Conservation (phyloP, 306 rosid genomes). For the Comarum palustre region DNA sequence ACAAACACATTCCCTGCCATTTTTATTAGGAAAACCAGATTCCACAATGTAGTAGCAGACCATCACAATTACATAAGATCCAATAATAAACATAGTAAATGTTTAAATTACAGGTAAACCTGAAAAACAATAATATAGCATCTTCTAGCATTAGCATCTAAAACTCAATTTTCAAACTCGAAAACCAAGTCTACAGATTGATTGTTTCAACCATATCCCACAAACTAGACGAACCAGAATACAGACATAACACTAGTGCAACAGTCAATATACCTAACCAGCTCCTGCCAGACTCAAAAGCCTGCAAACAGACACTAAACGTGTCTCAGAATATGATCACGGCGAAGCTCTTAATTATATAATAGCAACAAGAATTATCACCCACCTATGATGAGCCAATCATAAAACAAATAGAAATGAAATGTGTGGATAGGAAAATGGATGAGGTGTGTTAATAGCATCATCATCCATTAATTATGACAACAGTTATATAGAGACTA, state of each 20-base stretch:
- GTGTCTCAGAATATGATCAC: background rate
- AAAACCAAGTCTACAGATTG: constrained; percentile 21
- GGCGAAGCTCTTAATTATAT: background rate
- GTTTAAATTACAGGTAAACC: background rate
- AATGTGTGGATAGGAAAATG: no score
- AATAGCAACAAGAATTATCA: background rate
- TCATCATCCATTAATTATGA: no score
- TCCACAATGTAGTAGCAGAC: background rate
- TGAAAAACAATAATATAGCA: background rate
- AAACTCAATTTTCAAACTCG: constrained; percentile 13
- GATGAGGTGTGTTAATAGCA: no score
- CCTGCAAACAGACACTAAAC: background rate
- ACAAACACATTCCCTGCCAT: background rate
- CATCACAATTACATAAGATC: constrained; percentile 1
- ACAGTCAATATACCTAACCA: background rate
- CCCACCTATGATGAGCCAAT: no score
- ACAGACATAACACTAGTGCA: constrained; percentile 14
- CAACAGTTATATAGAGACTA: no score
- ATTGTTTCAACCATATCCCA: constrained; percentile 1
- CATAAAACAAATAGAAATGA: no score
- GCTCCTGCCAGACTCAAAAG: background rate
- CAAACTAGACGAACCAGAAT: constrained; percentile 18
- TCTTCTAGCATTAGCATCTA: constrained; percentile 13
- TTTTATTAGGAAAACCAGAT: background rate
- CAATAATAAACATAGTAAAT: background rate